Evolutionary conservation across 768 basidiomycete genomes (phyloP).

Genomic region (Kwoniella newhampshirensis): DNA sequence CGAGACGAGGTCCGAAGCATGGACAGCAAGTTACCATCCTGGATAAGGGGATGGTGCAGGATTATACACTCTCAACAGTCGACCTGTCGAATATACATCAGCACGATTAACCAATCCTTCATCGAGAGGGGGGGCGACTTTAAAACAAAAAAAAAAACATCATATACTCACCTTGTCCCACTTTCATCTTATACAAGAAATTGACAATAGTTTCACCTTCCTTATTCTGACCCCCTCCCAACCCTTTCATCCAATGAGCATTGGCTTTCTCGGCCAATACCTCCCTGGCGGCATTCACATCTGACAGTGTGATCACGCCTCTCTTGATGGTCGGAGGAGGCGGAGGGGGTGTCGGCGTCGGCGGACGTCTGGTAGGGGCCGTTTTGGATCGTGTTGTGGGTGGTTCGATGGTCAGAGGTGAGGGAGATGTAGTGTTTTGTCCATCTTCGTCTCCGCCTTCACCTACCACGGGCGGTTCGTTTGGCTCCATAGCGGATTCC

Average conservation of each 20-base stretch:
- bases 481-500: no score
- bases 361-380: slow-evolving; percentile 23
- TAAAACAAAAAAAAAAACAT: background rate
- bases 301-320: slow-evolving; percentile 43
- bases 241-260: slow-evolving; percentile 46
- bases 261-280: slow-evolving; percentile 48
- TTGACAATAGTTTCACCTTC: slow-evolving; percentile 48
- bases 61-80: slow-evolving; percentile 42
- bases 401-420: slow-evolving; percentile 12
- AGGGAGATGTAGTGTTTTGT: slow-evolving; percentile 18
- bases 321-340: slow-evolving; percentile 20
- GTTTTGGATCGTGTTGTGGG: slow-evolving; percentile 43
- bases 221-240: slow-evolving; percentile 49
- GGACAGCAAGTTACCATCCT: slow-evolving; percentile 1
- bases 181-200: slow-evolving; percentile 50
- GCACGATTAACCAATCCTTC: background rate
- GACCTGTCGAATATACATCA: slow-evolving; percentile 18
- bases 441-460: slow-evolving; percentile 8
- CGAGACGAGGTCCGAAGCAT: no score
- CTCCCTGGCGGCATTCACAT: slow-evolving; percentile 39
- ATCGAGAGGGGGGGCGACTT: background rate
- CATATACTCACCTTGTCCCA: slow-evolving; percentile 41
- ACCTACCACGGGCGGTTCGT: background rate
- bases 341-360: slow-evolving; percentile 23
- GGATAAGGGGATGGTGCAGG: slow-evolving; percentile 16